Conservation (phyloP, 2,329 filamentous ascomycete species). For the Neurospora crassa region DNA sequence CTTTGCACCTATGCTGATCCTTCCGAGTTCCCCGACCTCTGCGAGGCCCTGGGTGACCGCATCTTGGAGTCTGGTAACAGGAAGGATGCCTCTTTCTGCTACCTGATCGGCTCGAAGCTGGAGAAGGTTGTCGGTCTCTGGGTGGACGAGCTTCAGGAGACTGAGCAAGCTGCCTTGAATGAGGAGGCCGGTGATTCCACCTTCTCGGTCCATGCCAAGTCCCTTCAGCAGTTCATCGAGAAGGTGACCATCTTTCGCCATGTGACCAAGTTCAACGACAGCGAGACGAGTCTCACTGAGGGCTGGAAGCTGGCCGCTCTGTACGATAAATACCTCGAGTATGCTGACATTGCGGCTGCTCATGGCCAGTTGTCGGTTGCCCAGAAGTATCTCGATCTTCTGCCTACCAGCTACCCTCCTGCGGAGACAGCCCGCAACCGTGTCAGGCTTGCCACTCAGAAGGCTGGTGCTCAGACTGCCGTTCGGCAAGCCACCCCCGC, state of each 20-base stretch:
- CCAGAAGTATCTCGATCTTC: conserved; percentile 81
- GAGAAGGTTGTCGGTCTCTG: conserved; percentile 96
- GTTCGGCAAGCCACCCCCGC: conserved; percentile 24
- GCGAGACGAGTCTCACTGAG: conserved; percentile 57
- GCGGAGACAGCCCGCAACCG: conserved; percentile 81
- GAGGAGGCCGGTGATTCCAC: conserved; percentile 62
- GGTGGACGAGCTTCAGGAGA: conserved; percentile 80
- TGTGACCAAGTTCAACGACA: conserved; percentile 83
- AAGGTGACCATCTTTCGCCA: conserved; percentile 96
- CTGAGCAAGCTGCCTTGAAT: conserved; percentile 65
- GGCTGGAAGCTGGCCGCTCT: conserved; percentile 84
- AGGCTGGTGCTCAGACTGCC: conserved; percentile 28
- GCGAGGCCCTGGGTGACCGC: conserved; percentile 87
- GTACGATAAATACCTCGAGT: conserved; percentile 94
- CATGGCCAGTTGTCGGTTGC: conserved; percentile 81
- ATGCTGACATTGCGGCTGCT: conserved; percentile 86
- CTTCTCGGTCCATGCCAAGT: conserved; percentile 85
- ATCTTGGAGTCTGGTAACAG: conserved; percentile 68
- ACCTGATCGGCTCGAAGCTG: conserved; percentile 86
- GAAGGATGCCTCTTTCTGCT: conserved; percentile 95
- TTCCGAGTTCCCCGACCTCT: conserved; percentile 86
- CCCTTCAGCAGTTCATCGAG: conserved; percentile 89
- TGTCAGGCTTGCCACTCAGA: conserved; percentile 74
- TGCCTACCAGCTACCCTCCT: conserved; percentile 74
- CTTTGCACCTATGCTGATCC: conserved; percentile 92